Base-by-base conservation (phyloP, 1,284 basidiomycete genomes). In the Meira miltonrushii region DNA sequence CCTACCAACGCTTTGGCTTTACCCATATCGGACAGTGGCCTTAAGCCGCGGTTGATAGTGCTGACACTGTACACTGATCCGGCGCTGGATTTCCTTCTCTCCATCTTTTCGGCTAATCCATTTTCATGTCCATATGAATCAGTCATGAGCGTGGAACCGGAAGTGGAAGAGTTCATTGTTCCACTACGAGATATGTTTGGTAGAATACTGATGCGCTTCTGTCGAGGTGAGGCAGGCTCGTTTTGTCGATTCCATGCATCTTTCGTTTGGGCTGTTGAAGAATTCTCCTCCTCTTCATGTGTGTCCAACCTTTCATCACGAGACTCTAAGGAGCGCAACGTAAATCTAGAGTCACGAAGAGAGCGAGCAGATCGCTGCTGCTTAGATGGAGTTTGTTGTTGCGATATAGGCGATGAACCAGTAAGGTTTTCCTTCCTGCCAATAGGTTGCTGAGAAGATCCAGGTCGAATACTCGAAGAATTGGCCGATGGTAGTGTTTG, bases 1-100 rank as follows among this genome's bases (percentile, higher is more conserved):
- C 21, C 46, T 9, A 72, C 69, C 43, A 67, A 33, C 1, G 71
- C 69, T 39, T 61, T 67, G 7, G 71, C 69, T 54, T 72, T 72
- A 15, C 71, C 71, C 39, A 71, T 65, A 15, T 67, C 69, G 39
- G 71, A 67, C 57, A 71, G 44, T 9, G 69, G 68, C 51, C 68
- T 23, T 10, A 69, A 49, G 9, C 64, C 61, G 12, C 71, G 58
- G 15, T 61, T 56, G 25, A 69, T 62, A 6, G 71, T 72, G 21
- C 54, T 68, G 49, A 67, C 48, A 4, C 67, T 69, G n/a, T 64
- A 58, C 21, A 72, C 60, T 2, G 71, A 72, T 9, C 59, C 65
- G 0, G 68, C 57, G 38, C 70, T 44, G 3, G 69, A 72, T 4
- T 49, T 21, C 28, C n/a, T 19, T 28, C 25, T 33, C 12, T 15